Base-by-base conservation (phyloP, 805 yeast species). In the Lipomyces mesembrius region DNA sequence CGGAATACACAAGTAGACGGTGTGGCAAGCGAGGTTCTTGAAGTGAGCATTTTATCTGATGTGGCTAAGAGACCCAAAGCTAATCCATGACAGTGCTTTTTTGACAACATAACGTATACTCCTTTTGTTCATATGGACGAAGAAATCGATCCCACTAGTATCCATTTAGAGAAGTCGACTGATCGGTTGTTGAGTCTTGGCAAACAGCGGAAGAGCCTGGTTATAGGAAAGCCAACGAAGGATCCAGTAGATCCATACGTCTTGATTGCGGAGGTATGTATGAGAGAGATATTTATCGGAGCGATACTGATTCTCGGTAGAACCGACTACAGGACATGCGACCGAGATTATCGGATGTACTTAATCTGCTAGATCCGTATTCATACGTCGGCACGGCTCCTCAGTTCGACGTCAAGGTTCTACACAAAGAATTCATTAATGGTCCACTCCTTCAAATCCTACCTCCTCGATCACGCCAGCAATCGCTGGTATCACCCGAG, bases 21-120 rank as follows among this genome's bases (percentile, higher is more conserved):
- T 9, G 72, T 80, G 9, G 73, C 82, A 2, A 74, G 74, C 17
- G 79, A 76, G 34, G 68, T 79, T 25, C 70, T 79, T 51, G 80
- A 80, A 61, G 73, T 74, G 66, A 65, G 70, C 54, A 55, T 75
- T 37, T 68, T 79, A 14, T 62, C 84, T 0, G 79, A 77, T 58
- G 85, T 84, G 63, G 76, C 84, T 17, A 14, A 8, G 17, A 20
- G 7, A 3, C 8, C 39, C 27, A 51, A 7, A 17, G 20, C 57
- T 49, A 52, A 43, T 32, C n/a, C 20, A 7, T 8, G 84, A 57
- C 84, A 82, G 60, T 89, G 88, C 74, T 84, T 84, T 68, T 90
- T 82, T 73, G 93, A 89, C 72, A 90, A 90, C 74, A 84, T 88
- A 58, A 85, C 88, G 0, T 82, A 82, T 62, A 77, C 85, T 3